phyloP scores from a whole-genome alignment of 2,329 filamentous ascomycete genomes.

The Verticillium zaregamsianum region DNA sequence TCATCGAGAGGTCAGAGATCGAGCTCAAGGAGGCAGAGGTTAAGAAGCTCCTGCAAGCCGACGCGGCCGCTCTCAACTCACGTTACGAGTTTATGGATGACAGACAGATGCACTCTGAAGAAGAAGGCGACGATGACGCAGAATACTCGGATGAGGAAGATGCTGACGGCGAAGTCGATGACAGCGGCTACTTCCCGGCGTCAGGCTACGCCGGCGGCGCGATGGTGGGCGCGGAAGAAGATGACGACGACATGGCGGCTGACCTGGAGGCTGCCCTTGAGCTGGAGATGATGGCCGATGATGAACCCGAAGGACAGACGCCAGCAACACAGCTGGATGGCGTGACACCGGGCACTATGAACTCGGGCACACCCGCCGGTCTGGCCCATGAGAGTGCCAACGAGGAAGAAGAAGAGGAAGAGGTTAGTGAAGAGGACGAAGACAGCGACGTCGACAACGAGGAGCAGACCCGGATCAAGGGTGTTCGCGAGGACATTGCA shows the following conservation, averaged over 20 bases:
- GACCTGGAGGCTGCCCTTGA: slow-evolving; percentile 52
- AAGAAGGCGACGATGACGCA: slow-evolving; percentile 51
- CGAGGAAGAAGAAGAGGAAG: slow-evolving; percentile 41
- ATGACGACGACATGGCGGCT: slow-evolving; percentile 49
- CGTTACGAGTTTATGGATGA: slow-evolving; percentile 63
- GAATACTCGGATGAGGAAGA: slow-evolving; percentile 58
- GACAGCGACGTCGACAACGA: slow-evolving; percentile 53
- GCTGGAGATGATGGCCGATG: slow-evolving; percentile 35
- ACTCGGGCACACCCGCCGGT: slow-evolving; percentile 39
- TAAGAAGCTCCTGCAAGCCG: slow-evolving; percentile 66
- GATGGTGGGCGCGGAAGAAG: slow-evolving; percentile 24
- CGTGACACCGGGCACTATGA: slow-evolving; percentile 38
- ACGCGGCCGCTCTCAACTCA: slow-evolving; percentile 57
- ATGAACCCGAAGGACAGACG: slow-evolving; percentile 28
- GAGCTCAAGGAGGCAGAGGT: slow-evolving; percentile 81
- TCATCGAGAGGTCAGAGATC: slow-evolving; percentile 77
- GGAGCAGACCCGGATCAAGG: slow-evolving; percentile 44
- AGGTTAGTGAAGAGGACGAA: slow-evolving; percentile 49
- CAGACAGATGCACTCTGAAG: slow-evolving; percentile 25
- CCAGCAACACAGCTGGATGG: slow-evolving; percentile 37
- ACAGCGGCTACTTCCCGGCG: slow-evolving; percentile 34
- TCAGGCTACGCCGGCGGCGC: slow-evolving; percentile 23
- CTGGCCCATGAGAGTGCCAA: slow-evolving; percentile 40
- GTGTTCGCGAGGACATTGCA: slow-evolving; percentile 51
- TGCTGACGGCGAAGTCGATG: slow-evolving; percentile 41